Conservation (phyloP, 176 grass and related monocot species). For the Eragrostis curvula region DNA sequence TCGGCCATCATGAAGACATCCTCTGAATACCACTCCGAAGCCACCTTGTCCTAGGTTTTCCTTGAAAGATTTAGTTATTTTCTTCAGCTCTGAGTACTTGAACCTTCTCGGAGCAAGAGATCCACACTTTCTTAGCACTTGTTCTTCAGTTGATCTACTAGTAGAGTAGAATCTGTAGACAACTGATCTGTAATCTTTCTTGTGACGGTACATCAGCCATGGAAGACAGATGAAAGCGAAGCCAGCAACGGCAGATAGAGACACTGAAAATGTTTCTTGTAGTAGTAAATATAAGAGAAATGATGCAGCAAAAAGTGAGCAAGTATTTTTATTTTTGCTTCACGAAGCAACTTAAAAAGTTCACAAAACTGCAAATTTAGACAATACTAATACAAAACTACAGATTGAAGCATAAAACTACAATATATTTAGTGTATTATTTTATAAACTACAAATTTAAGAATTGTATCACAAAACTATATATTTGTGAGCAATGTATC, state of each 20-base stretch:
- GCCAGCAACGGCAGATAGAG: not conserved
- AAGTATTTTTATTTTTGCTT: not conserved
- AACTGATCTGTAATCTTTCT: constrained; percentile 22
- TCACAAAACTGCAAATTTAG: no score
- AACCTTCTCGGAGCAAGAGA: constrained; percentile 60
- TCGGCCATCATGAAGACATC: constrained; percentile 37
- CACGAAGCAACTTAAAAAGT: not conserved
- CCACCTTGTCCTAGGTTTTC: constrained; percentile 66
- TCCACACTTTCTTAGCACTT: constrained; percentile 44
- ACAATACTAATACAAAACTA: no score
- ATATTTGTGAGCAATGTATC: no score
- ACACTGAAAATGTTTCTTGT: constrained; percentile 20
- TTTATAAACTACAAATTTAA: no score
- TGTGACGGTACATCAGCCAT: constrained; percentile 27
- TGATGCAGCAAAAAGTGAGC: not conserved
- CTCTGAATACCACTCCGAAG: constrained; percentile 62
- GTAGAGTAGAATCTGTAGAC: not conserved
- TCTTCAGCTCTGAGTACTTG: constrained; percentile 54
- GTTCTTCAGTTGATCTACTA: constrained; percentile 28
- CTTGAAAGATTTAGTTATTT: constrained; percentile 61
- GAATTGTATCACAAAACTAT: no score
- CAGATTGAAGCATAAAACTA: no score
- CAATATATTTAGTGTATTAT: no score
- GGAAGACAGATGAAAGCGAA: constrained; percentile 18
- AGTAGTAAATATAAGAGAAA: not conserved